These are phyloP conservation scores for Globisporangium middletonii DNA, from an alignment of 352 stramenopile species.

Conservation along the genomic window DNA sequence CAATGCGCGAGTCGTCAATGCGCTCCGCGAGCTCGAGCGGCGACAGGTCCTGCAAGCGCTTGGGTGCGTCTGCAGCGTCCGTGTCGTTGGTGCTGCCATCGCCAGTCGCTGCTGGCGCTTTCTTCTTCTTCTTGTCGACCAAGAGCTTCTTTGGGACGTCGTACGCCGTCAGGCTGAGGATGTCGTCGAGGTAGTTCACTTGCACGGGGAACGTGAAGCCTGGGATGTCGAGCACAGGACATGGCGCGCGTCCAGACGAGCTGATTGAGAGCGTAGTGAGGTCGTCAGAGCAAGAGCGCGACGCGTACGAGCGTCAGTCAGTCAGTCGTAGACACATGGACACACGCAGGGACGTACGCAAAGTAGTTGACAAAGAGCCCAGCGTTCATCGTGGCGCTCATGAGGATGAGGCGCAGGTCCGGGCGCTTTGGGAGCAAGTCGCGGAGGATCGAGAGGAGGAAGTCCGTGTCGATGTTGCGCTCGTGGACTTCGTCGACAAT, in stretches of 20 bases:
- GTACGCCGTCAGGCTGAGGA: constrained; percentile 56
- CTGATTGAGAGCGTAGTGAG: not conserved
- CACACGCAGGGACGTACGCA: constrained; percentile 26
- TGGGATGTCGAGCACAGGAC: constrained; percentile 79
- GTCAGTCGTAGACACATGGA: not conserved
- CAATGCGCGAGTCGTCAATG: constrained; percentile 89
- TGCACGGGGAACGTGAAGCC: constrained; percentile 83
- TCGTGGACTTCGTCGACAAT: constrained; percentile 99
- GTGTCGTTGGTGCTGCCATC: constrained; percentile 12
- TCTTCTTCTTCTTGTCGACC: constrained; percentile 46
- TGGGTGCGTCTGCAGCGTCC: constrained; percentile 15
- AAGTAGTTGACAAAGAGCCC: constrained; percentile 87
- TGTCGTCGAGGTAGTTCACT: constrained; percentile 72
- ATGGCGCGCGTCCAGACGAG: constrained; percentile 18
- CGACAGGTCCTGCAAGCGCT: constrained; percentile 26
- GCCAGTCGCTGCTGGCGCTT: not conserved
- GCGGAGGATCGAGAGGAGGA: constrained; percentile 92
- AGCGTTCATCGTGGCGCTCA: constrained; percentile 95
- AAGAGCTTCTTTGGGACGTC: constrained; percentile 56
- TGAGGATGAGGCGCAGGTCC: constrained; percentile 91
- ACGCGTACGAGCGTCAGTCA: not conserved
- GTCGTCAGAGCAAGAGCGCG: not conserved
- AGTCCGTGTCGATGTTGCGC: constrained; percentile 95
- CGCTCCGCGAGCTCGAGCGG: constrained; percentile 49
- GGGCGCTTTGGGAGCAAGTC: constrained; percentile 66